phyloP scores from a whole-genome alignment of 176 grass and related monocot species.

The Musa itinerans region DNA sequence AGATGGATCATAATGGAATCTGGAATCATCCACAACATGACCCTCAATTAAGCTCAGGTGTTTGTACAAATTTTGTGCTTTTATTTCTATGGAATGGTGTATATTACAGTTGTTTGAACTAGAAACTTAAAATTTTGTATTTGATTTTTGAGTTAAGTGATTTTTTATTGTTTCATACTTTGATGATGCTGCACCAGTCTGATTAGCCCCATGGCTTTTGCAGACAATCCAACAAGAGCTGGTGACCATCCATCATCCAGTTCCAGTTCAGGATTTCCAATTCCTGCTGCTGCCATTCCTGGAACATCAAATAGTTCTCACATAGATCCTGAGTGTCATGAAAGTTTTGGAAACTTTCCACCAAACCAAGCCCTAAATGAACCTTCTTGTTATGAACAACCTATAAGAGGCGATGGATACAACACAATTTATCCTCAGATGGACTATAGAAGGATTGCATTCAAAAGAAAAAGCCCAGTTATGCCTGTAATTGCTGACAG shows the following conservation, averaged over 20 bases:
- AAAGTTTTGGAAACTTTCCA: conserved; percentile 3
- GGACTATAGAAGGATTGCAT: conserved; percentile 28
- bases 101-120: neutral
- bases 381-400: neutral
- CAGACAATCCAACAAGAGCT: conserved; percentile 2
- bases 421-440: neutral
- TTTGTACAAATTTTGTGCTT: neutral
- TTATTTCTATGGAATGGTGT: neutral
- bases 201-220: neutral
- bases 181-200: neutral
- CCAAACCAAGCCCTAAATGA: neutral
- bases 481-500: conserved; percentile 19
- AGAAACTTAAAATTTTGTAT: neutral
- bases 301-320: conserved; percentile 8
- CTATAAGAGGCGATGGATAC: neutral
- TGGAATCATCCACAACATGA: neutral
- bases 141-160: neutral
- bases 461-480: conserved; percentile 35
- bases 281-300: neutral
- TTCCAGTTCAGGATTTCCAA: neutral
- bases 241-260: neutral
- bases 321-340: neutral
- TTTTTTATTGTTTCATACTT: neutral
- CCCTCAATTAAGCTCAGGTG: neutral
- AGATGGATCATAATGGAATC: neutral